These are phyloP conservation scores for Malus sieversii DNA, from an alignment of 306 rosid genomes.

Conservation along the genomic window DNA sequence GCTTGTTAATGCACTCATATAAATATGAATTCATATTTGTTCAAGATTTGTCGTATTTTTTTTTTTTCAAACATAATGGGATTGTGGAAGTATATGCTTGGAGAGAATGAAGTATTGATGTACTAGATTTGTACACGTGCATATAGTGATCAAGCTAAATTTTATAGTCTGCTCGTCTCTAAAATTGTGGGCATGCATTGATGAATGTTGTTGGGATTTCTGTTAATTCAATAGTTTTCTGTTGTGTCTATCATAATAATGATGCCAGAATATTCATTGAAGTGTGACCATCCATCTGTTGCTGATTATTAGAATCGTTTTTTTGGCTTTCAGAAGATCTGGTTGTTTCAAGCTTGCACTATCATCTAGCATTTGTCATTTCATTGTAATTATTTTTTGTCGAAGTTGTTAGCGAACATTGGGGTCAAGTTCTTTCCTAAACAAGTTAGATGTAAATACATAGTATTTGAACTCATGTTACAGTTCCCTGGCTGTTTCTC, in stretches of 20 bases:
- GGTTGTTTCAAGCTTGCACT: background rate
- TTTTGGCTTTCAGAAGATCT: background rate
- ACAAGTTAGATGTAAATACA: background rate
- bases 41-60: too few species aligned
- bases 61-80: background rate
- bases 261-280: background rate
- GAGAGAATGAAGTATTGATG: background rate
- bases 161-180: background rate
- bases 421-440: background rate
- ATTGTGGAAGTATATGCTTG: background rate
- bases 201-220: background rate
- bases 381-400: background rate
- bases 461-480: background rate
- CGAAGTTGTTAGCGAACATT: background rate
- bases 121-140: background rate
- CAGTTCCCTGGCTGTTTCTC: background rate
- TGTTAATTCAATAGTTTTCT: background rate
- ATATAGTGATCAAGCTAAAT: background rate
- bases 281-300: background rate
- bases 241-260: background rate
- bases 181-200: background rate
- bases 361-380: background rate
- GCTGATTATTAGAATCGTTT: background rate
- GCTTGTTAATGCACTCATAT: background rate
- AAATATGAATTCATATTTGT: too few species aligned